Base-by-base conservation (phyloP, 1,284 basidiomycete species). In the Mycena citricolor region DNA sequence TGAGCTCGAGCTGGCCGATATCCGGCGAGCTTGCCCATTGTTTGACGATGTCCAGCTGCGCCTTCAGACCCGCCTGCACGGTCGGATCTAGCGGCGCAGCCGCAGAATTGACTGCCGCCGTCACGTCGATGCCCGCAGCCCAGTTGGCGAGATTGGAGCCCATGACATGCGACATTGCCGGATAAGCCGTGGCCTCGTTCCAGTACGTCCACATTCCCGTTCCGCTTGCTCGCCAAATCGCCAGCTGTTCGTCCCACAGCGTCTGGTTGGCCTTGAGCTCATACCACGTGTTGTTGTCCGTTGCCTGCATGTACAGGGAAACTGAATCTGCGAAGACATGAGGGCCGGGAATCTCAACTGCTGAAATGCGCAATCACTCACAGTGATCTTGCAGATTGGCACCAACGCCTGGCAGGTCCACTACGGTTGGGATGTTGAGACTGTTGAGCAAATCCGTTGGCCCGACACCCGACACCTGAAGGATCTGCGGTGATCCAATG, bases 1-100 rank as follows among this genome's bases (percentile, higher is more conserved):
- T 52, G 16, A 88, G 67, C 62, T 88, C 83, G 21, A 84, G 66
- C 53, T 79, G 71, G 0, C 77, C 81, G 38, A 77, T 68, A 44
- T 73, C 61, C 20, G 84, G 54, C 25, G 65, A 66, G 35, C 77
- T 65, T 0, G 73, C 64, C 14, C 71, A 76, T 0, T 70, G 61
- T 23, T 70, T 63, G 58, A 83, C 81, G 34, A 85, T 79, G 4
- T 77, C 70, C 54, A 81, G 51, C 37, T 47, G 48, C 14, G 52
- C 48, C 31, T 51, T 43, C 32, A 49, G 39, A 24, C 51, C 51
- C 5, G 51, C 51, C 19, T 45, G 8, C 0, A 52, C 51, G 2
- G 47, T 52, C 26, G 51, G 6, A 31, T 52, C 51, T 40, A 52
- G 45, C 1, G 36, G 13, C 8, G 51, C 26, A 1, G 51, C 51